phyloP scores from a whole-genome alignment of 169 alveolate species.

The Plasmodium sp. region DNA sequence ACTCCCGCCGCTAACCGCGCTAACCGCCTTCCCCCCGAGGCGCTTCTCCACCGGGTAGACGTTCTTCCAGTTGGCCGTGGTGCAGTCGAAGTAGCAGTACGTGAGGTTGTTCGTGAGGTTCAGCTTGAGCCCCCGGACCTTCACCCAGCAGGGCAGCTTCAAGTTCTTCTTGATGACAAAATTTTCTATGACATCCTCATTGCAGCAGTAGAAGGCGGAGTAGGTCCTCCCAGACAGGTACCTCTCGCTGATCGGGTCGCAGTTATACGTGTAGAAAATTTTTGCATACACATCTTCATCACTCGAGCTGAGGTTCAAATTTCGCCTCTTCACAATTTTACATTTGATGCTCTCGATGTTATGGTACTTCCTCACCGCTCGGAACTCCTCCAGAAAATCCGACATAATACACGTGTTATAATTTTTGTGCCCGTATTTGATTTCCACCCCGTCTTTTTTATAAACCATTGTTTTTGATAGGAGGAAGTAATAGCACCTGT shows the following conservation, averaged over 20 bases:
- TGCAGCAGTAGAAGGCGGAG: constrained; percentile 60
- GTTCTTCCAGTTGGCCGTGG: not conserved
- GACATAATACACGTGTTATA: constrained; percentile 25
- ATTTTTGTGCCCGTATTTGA: constrained; percentile 13
- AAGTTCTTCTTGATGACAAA: constrained; percentile 55
- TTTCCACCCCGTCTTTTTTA: constrained; percentile 21
- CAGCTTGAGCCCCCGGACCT: constrained; percentile 21
- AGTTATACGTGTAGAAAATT: constrained; percentile 40
- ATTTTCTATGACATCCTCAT: constrained; percentile 63
- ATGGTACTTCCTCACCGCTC: constrained; percentile 38
- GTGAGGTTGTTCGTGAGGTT: constrained; percentile 25
- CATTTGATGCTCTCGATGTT: constrained; percentile 49
- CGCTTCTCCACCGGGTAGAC: constrained; percentile 24
- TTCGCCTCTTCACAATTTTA: constrained; percentile 48
- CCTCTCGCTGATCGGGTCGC: constrained; percentile 41
- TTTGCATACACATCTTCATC: constrained; percentile 64
- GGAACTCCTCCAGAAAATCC: constrained; percentile 54
- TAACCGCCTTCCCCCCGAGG: not conserved
- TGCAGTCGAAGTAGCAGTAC: constrained; percentile 68
- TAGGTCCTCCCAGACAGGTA: constrained; percentile 36
- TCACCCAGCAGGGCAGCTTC: constrained; percentile 70
- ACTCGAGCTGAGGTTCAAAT: constrained; percentile 17
- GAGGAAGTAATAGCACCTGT: constrained; percentile 60
- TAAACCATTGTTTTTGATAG: constrained; percentile 29
- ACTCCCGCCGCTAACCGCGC: not conserved